Conservation (phyloP, 73 alveolate genomes). For the Uronychia setigera region DNA sequence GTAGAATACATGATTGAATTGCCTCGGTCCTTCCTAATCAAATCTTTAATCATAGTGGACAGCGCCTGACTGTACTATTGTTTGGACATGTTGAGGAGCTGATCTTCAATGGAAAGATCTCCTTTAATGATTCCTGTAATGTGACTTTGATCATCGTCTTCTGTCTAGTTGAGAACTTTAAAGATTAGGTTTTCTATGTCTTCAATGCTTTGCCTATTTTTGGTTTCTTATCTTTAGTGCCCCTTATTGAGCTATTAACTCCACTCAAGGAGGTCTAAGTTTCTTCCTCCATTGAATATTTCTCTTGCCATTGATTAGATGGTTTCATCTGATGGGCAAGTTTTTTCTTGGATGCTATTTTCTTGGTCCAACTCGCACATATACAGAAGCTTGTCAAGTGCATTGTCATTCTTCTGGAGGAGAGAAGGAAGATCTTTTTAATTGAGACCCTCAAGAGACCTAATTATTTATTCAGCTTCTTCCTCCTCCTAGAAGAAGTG, state of each 20-base stretch:
- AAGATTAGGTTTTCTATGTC: neutral
- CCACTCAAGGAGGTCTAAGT: no score
- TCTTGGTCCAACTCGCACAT: neutral
- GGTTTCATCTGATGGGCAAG: neutral
- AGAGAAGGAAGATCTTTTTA: neutral
- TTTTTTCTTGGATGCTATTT: neutral
- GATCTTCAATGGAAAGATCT: neutral
- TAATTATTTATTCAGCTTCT: no score
- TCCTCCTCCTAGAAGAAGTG: no score
- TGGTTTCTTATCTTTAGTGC: neutral
- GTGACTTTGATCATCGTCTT: neutral
- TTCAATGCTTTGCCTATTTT: neutral
- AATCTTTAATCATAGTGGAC: conserved; percentile 9
- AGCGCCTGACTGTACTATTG: conserved; percentile 4
- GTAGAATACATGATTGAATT: conserved; percentile 13
- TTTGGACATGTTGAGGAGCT: neutral
- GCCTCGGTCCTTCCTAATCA: conserved; percentile 43
- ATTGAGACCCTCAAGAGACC: no score
- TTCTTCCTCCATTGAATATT: neutral
- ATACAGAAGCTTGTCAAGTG: neutral
- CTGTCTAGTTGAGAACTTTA: neutral
- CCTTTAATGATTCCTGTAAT: neutral
- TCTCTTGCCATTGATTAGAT: neutral
- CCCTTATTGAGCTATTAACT: no score
- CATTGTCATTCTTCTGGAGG: neutral